Evolutionary conservation across 352 stramenopile genomes (phyloP), one percentile per base, ranked within the genome.

Genomic region (Blastocystis sp.): DNA sequence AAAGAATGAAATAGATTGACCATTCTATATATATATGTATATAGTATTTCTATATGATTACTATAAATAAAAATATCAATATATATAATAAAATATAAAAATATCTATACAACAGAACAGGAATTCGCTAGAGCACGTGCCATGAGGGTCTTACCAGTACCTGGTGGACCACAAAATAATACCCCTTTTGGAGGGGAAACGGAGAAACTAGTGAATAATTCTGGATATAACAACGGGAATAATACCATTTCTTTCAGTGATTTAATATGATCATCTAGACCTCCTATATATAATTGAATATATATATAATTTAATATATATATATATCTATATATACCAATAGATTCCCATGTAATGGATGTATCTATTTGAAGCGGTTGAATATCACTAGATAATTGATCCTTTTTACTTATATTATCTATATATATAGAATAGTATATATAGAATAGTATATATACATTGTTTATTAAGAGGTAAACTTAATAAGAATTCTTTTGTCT

Each of bases 231-330:
- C 39, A 91, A 58, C 4, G 82, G 82, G 10, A 92, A 73, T 72
- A 90, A 76, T 6, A 92, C 79, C 82, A 92, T 91, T 70, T 92
- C 82, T 65, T 90, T 89, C 52, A 92, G 70, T 24, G 80, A 75
- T 42, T 81, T 71, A 25, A 90, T 82, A 55, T 91, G 82, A 16
- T 73, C 71, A 32, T 77, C 72, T 9, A 89, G 66, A 0, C 81
- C 81, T 1, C 81, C n/a, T n/a, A n/a, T n/a, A n/a, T n/a, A n/a
- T n/a, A n/a, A n/a, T n/a, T n/a, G n/a, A n/a, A n/a, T n/a, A n/a
- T n/a, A n/a, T n/a, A n/a, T n/a, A n/a, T n/a, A n/a, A n/a, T n/a
- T n/a, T n/a, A n/a, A n/a, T n/a, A n/a, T n/a, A n/a, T n/a, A n/a
- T n/a, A n/a, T n/a, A n/a, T n/a, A n/a, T n/a, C n/a, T n/a, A n/a